Base-by-base conservation (phyloP, 306 rosid species). In the Quercus variabilis region DNA sequence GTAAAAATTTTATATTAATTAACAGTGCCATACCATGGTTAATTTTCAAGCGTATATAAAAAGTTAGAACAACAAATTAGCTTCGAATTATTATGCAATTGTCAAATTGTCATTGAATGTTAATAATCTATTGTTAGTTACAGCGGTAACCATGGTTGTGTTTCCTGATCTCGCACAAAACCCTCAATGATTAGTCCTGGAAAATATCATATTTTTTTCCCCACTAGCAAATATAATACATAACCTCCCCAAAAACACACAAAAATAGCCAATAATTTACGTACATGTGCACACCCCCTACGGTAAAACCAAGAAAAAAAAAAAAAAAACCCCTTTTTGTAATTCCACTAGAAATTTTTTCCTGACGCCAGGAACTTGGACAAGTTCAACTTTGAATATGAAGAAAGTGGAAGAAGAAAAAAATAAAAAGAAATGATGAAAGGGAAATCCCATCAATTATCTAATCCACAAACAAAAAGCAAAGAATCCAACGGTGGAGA, bases 401-500 rank as follows among this genome's bases (percentile, higher is more conserved):
- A n/a, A 67, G 23, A 18, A 49, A 25, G 23, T 20, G 6, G 73
- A 43, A 26, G 18, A n/a, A 38, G 18, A 38, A 69, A 55, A 70
- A 5, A 28, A 52, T 41, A 41, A 8, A 41, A n/a, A 52, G 25
- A 25, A 46, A n/a, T 10, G 49, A 70, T 25, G 84, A 85, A 83
- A 86, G 60, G 69, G 82, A 80, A 57, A 55, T 52, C 63, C 76
- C 28, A 78, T 82, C 75, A 80, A 70, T 74, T 46, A 70, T 31
- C 58, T 35, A 58, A 79, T 46, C 55, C 62, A 3, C 1, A 35
- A 20, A 57, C 1, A 18, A 65, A 65, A 67, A 56, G 62, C 12
- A 38, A 63, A 65, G 74, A 87, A 94, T 94, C 97, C 85, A 88
- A 94, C 97, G 98, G 98, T 76, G 85, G 84, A 90, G 94, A 90